Conservation (phyloP, 192 early-diverging fungal species). For the Coemansia aciculifera region DNA sequence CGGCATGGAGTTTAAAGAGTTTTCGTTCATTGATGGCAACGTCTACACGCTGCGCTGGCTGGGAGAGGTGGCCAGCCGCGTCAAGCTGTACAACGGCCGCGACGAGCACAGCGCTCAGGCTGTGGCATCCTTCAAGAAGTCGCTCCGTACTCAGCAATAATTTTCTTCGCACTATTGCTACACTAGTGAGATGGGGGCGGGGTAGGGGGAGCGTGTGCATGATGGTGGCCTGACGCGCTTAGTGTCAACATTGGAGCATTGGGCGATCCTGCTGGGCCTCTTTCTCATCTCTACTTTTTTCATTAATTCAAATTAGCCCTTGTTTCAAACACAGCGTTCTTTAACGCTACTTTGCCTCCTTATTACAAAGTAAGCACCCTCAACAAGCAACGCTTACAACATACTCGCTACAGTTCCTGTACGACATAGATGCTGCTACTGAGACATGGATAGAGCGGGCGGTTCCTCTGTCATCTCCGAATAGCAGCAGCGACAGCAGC, state of each 20-base stretch:
- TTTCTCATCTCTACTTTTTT: conserved; percentile 2
- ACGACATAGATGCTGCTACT: background rate
- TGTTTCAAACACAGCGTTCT: background rate
- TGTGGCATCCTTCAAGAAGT: background rate
- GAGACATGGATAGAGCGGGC: background rate
- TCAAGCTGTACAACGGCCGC: conserved; percentile 48
- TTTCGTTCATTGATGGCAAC: conserved; percentile 83
- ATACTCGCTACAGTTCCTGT: background rate
- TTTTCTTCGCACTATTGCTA: background rate
- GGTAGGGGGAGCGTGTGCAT: background rate
- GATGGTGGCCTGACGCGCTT: background rate
- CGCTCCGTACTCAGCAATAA: background rate
- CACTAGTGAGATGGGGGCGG: background rate
- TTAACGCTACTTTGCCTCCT: background rate
- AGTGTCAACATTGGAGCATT: background rate
- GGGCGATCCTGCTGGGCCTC: background rate
- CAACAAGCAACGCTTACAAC: background rate
- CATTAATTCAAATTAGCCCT: background rate
- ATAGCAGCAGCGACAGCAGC: background rate
- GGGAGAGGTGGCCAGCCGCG: conserved; percentile 67
- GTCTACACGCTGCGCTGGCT: conserved; percentile 70
- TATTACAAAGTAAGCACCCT: background rate
- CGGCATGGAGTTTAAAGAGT: conserved; percentile 75
- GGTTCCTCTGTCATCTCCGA: background rate
- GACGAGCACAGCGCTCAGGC: conserved; percentile 27